Evolutionary conservation across 2,329 filamentous ascomycete species (phyloP).

Genomic region (Stagonosporopsis cucurbitacearum): DNA sequence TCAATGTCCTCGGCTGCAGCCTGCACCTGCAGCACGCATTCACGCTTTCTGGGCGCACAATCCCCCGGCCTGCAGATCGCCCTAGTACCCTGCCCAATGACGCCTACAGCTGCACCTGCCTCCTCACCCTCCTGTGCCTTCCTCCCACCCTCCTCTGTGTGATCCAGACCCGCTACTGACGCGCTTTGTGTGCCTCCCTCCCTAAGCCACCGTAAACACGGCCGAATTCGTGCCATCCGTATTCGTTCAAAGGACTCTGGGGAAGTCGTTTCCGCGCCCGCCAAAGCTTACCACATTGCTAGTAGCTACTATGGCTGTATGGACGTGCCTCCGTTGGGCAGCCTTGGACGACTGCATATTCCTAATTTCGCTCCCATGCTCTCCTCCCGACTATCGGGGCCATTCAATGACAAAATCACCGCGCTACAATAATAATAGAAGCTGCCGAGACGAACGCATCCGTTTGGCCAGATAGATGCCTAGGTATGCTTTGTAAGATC

Average conservation of each 20-base stretch:
- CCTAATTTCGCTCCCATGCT: background rate
- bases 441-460: background rate
- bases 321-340: constrained; percentile 1
- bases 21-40: constrained; percentile 12
- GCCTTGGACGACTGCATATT: background rate
- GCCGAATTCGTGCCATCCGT: constrained; percentile 11
- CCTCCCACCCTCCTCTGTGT: constrained; percentile 2
- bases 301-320: too few relatives aligned
- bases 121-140: constrained; percentile 2
- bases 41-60: constrained; percentile 8
- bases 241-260: constrained; percentile 11
- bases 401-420: background rate
- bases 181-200: constrained; percentile 8
- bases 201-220: constrained; percentile 3
- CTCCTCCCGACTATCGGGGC: background rate
- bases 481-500: background rate
- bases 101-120: constrained; percentile 4
- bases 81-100: constrained; percentile 9
- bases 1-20: constrained; percentile 10
- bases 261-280: constrained; percentile 18
- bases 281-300: constrained; percentile 8
- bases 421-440: too few relatives aligned
- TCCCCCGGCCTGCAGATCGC: constrained; percentile 12
- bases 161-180: constrained; percentile 12
- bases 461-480: background rate